Conservation (phyloP, 768 basidiomycete species). For the Sistotremastrum niveocremeum region DNA sequence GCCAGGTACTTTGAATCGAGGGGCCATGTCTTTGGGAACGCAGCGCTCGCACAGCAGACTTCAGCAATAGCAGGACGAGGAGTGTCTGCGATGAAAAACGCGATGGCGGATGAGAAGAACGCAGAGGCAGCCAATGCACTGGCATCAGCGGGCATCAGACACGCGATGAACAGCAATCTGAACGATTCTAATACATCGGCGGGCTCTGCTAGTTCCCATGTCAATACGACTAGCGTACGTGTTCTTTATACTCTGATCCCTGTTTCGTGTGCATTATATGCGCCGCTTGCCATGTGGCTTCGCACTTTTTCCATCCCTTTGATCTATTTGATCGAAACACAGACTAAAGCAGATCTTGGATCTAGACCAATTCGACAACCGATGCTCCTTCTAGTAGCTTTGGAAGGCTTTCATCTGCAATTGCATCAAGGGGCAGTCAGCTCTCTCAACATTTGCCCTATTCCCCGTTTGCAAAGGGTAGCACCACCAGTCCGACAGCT, state of each 20-base stretch:
- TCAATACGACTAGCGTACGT: too few species aligned
- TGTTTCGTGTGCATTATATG: not conserved
- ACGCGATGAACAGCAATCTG: slow-evolving; percentile 10
- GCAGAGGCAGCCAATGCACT: slow-evolving; percentile 28
- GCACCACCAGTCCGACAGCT: too few species aligned
- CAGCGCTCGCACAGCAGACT: slow-evolving; percentile 10
- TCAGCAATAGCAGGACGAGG: slow-evolving; percentile 14
- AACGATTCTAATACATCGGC: slow-evolving; percentile 1
- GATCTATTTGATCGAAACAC: too few species aligned
- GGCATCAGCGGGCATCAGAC: slow-evolving; percentile 28
- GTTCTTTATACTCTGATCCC: slow-evolving; percentile 13
- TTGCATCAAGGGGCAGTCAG: too few species aligned
- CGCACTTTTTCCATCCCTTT: too few species aligned
- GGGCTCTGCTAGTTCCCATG: slow-evolving; percentile 1
- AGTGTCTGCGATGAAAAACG: slow-evolving; percentile 31
- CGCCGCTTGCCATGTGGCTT: too few species aligned
- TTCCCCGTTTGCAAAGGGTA: too few species aligned
- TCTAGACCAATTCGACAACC: not conserved
- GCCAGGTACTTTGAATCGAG: slow-evolving; percentile 44
- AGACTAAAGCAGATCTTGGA: not conserved
- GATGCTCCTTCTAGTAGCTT: not conserved
- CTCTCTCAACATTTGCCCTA: too few species aligned
- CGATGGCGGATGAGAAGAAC: slow-evolving; percentile 22
- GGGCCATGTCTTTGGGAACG: not conserved
- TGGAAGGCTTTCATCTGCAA: too few species aligned